Evolutionary conservation across 306 rosid species (phyloP).

Genomic region (Nissolia schottii): DNA sequence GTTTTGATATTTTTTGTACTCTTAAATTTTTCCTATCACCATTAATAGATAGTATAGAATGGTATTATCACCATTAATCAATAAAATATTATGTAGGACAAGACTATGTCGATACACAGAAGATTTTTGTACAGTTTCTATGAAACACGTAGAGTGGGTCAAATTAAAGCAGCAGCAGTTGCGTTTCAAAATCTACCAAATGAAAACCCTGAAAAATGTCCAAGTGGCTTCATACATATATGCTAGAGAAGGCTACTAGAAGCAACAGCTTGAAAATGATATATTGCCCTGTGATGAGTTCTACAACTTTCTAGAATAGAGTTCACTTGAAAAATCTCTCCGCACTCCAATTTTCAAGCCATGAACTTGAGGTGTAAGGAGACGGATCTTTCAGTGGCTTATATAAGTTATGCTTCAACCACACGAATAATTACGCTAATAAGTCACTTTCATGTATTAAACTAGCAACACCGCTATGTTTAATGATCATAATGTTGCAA

Average conservation of each 20-base stretch:
- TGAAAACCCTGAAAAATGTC: neutral
- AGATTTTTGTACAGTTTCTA: no score
- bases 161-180: neutral
- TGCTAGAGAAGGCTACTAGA: neutral
- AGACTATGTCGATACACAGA: neutral
- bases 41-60: no score
- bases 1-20: no score
- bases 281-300: neutral
- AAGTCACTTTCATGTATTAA: neutral
- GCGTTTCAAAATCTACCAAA: neutral
- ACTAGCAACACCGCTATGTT: neutral
- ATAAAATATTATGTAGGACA: neutral
- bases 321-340: neutral
- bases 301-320: neutral
- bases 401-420: neutral
- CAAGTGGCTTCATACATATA: neutral
- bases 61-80: neutral
- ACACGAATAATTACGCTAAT: neutral
- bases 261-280: neutral
- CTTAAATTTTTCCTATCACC: no score
- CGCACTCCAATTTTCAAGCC: neutral
- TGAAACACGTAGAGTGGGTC: neutral
- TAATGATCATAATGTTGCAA: no score
- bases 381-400: neutral
- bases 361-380: neutral